phyloP scores from a whole-genome alignment of 768 basidiomycete species.

The Coprinopsis sp. region DNA sequence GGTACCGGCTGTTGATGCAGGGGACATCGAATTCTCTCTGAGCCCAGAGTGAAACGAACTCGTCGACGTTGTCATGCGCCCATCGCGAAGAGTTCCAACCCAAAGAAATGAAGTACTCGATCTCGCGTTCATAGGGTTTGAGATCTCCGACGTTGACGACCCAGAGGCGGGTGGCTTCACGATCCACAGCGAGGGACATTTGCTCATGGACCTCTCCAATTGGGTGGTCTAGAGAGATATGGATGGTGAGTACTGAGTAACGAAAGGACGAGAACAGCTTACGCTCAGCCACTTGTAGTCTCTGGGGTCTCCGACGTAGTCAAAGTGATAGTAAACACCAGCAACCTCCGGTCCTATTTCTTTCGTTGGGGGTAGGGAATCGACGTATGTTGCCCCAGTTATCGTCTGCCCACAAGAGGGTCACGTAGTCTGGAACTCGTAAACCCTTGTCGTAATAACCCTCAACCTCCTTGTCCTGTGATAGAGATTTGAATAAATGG shows the following conservation, averaged over 20 bases:
- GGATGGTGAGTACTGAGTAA: neutral
- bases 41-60: conserved; percentile 56
- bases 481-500: neutral
- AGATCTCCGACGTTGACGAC: conserved; percentile 74
- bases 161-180: conserved; percentile 58
- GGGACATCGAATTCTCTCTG: conserved; percentile 57
- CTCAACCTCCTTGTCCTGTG: conserved; percentile 58
- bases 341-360: conserved; percentile 61
- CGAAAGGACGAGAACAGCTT: conserved; percentile 12
- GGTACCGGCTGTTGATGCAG: conserved; percentile 29
- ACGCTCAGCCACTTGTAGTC: conserved; percentile 73
- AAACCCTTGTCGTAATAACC: conserved; percentile 63
- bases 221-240: conserved; percentile 38
- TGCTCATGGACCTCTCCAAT: conserved; percentile 61
- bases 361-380: conserved; percentile 47
- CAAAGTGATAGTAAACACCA: conserved; percentile 63
- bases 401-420: conserved; percentile 67
- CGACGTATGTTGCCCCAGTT: conserved; percentile 73
- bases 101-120: conserved; percentile 61
- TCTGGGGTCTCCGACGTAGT: conserved; percentile 57
- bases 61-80: conserved; percentile 47
- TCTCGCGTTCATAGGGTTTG: conserved; percentile 69
- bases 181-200: conserved; percentile 59
- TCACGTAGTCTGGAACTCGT: conserved; percentile 60
- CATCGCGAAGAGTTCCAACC: conserved; percentile 59